These are phyloP conservation scores for Suhomyces faveliae DNA, from an alignment of 805 yeast genomes.

Conservation along the genomic window DNA sequence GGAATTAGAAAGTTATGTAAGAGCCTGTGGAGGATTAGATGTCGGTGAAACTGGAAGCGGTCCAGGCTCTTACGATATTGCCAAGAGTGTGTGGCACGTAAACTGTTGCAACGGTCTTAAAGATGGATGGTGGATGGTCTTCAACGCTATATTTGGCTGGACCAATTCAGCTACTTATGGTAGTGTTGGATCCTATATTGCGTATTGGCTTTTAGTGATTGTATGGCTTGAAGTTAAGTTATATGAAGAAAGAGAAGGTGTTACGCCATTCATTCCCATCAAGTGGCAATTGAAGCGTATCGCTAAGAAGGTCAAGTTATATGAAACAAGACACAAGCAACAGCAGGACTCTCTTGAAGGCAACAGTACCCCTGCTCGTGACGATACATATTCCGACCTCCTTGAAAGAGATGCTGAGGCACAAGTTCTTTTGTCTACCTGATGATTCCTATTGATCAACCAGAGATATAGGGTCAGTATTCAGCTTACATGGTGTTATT, in stretches of 20 bases:
- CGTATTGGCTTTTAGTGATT: conserved; percentile 38
- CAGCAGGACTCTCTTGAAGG: conserved; percentile 2
- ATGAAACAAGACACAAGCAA: conserved; percentile 11
- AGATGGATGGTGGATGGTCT: conserved; percentile 49
- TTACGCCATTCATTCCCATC: conserved; percentile 37
- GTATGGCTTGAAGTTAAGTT: conserved; percentile 29
- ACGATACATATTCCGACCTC: not conserved
- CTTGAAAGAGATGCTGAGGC: conserved; percentile 9
- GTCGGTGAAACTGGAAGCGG: conserved; percentile 46
- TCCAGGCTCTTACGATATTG: conserved; percentile 45
- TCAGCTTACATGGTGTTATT: not conserved
- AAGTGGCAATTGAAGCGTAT: conserved; percentile 40
- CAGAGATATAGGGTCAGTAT: not conserved
- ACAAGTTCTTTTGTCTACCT: conserved; percentile 6
- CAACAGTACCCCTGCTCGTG: not conserved
- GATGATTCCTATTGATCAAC: too few relatives aligned
- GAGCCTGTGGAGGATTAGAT: conserved; percentile 41
- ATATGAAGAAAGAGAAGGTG: conserved; percentile 39
- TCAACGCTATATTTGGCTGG: conserved; percentile 47
- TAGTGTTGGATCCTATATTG: conserved; percentile 35
- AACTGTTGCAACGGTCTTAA: conserved; percentile 46
- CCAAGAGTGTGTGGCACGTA: conserved; percentile 44
- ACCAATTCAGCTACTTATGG: conserved; percentile 47
- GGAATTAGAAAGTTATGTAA: conserved; percentile 39
- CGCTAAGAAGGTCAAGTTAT: conserved; percentile 22